Percentiles rank a stretch among this genome's conserved stretches.
Evolutionary conservation across 176 grass and related monocot species (phyloP).

Genomic region (Paspalum notatum): DNA sequence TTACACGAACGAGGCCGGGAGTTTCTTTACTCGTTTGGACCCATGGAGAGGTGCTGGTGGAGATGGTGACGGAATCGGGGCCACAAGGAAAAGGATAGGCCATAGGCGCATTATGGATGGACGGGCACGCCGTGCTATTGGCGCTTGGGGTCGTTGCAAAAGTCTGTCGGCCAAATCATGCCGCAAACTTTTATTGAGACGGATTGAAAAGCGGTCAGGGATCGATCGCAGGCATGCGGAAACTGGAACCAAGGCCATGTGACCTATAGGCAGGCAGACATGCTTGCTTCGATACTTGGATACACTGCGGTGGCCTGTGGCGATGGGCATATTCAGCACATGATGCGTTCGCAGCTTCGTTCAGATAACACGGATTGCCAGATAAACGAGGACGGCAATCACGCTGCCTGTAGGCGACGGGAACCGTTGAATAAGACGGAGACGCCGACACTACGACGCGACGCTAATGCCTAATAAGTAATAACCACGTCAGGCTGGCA

Average conservation of each 20-base stretch:
- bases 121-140: background rate
- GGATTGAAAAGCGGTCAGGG: background rate
- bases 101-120: background rate
- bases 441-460: background rate
- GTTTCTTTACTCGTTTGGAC: background rate
- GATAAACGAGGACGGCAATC: background rate
- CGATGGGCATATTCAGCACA: background rate
- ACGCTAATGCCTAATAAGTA: too few species aligned
- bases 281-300: background rate
- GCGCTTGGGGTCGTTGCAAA: background rate
- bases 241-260: background rate
- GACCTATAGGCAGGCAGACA: background rate
- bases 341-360: background rate
- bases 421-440: background rate
- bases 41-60: background rate
- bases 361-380: background rate
- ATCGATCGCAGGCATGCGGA: background rate
- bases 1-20: background rate
- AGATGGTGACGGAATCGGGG: slow-evolving; percentile 12
- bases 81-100: slow-evolving; percentile 5
- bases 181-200: background rate
- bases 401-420: background rate
- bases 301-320: background rate
- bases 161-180: background rate
- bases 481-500: background rate